Base-by-base conservation (phyloP, 768 basidiomycete genomes). In the Mycena capillaripes region DNA sequence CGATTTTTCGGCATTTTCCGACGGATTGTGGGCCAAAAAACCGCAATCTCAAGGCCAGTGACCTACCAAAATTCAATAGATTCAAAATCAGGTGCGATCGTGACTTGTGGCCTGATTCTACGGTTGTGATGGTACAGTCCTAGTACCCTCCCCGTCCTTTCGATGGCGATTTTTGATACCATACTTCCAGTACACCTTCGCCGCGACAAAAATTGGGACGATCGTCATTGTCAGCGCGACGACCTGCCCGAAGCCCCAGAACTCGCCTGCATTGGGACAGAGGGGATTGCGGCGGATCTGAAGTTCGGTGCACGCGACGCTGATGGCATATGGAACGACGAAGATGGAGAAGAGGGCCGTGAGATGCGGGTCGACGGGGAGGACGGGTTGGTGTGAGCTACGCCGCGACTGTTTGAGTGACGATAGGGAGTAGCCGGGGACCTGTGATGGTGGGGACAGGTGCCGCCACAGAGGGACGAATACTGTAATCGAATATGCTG, bases 221-320 rank as follows among this genome's bases (percentile, higher is more conserved):
- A n/a, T n/a, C n/a, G n/a, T n/a, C n/a, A n/a, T n/a, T n/a, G n/a
- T n/a, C n/a, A n/a, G n/a, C n/a, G n/a, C n/a, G n/a, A n/a, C n/a
- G 16, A 80, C 78, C 75, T 80, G 79, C 10, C 79, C 79, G 38
- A 80, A 80, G 19, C 76, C 78, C 79, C 79, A 80, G 36, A 71
- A 61, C 16, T 56, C 48, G 23, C 64, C 59, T 19, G 65, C 70
- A 3, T 27, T 29, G n/a, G n/a, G n/a, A 23, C 65, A 74, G n/a
- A 72, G 62, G 21, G 6, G n/a, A 40, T 78, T 79, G 29, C 67
- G 66, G 21, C 19, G n/a, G 38, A 76, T 52, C 64, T 78, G 72
- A 7, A 76, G 62, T 74, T 79, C 79, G 25, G 72, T 78, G 56
- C 55, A 44, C 14, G 14, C 53, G 11, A 73, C 23, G 30, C 46